Evolutionary conservation across 805 yeast species (phyloP), one percentile per base, ranked within the genome.

Genomic region (Candida maesae): DNA sequence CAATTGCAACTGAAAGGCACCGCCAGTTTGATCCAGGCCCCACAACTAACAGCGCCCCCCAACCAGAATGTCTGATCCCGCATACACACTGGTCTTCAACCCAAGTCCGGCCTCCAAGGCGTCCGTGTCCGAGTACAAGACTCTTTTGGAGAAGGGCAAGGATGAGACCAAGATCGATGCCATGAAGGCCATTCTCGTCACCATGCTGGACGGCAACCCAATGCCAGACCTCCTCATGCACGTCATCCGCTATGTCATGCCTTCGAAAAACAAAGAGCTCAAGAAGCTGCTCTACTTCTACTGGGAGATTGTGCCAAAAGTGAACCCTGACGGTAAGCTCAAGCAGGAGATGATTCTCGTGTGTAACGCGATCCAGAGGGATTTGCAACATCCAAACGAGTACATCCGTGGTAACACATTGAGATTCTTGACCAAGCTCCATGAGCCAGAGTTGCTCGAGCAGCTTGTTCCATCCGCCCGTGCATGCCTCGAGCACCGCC

Each of bases 301-400:
- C 70, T 93, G 98, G 98, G 99, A 93, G 65, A 87, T 91, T 42
- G 95, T 96, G 60, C 95, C 96, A 41, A 95, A 95, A 66, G 71
- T 84, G 51, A 95, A 88, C 54, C 71, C 74, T 27, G 84, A 84
- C 39, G 98, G 98, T 4, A 88, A 87, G 63, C 77, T 95, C 73
- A 87, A 87, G 67, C 98, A 91, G 64, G 99, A 93, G 68, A 93
- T 93, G 98, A 91, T 95, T 65, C 78, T 93, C 50, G 98, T 91
- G 37, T 93, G 98, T 70, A 95, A 95, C 64, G 96, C 98, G 39
- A 88, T 93, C 58, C 95, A 93, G 65, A 90, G 89, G 64, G 99
- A 93, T 63, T 76, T 93, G 55, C 97, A 90, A 67, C 99, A 95
- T 67, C 96, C 99, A 38, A 93, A 93, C 70, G 99, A 93, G 66